Base-by-base conservation (phyloP, 148 eudicot genomes). In the Selenicereus undatus region DNA sequence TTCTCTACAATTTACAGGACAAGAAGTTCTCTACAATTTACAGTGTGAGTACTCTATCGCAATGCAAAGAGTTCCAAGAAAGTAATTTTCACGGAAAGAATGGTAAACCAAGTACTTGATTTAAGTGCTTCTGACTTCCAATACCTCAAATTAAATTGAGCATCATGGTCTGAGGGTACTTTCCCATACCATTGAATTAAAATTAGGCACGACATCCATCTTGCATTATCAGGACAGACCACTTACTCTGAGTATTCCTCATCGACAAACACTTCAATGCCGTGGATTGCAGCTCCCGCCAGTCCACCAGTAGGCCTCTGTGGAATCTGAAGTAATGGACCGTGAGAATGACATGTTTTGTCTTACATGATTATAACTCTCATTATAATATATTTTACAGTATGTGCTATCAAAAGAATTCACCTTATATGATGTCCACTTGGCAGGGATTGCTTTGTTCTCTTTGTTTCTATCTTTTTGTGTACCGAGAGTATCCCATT, bases 391-490 rank as follows among this genome's bases (percentile, higher is more conserved):
- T 45, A 50, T 12, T 27, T 56, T 24, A 69, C 72, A 71, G n/a
- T 74, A 26, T 35, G 70, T 20, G 45, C 54, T 74, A 56, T 54
- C 73, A 12, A 30, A 32, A 52, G 29, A 74, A 64, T 10, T 68
- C 43, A 91, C 99, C 95, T 96, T 92, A 81, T 85, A 87, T 76
- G 95, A 87, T 78, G 92, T 89, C 99, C 98, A 96, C 87, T 96
- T 96, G 77, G 91, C 83, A 76, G 98, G 95, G 76, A 92, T 79
- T 71, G 92, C 89, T 80, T 83, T 92, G 82, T 96, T 96, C 85
- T 96, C 99, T 86, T 96, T 96, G 77, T 93, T 92, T 86, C 99
- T 96, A 75, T 93, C 99, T 71, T 88, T 88, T 73, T 90, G 93
- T 82, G 89, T 88, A 77, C 94, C 92, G 81, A 96, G 98, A 89